Evolutionary conservation across 2,329 filamentous ascomycete genomes (phyloP).

Genomic region (Sporothrix brasiliensis): DNA sequence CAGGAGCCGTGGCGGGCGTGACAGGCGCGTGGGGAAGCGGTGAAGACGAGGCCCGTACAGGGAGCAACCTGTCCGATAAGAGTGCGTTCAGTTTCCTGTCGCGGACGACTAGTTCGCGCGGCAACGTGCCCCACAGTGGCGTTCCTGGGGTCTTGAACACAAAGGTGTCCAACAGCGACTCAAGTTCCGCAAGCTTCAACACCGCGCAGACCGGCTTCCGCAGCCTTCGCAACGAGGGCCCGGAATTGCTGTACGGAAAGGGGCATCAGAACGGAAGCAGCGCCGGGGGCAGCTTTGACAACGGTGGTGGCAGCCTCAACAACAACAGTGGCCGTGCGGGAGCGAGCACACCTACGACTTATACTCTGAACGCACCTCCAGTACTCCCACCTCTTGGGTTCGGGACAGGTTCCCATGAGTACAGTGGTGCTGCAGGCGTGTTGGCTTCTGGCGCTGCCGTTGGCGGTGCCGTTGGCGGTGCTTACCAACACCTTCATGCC

Average conservation of each 20-base stretch:
- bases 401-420: neutral
- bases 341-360: constrained; percentile 4
- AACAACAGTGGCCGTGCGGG: neutral
- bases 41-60: constrained; percentile 57
- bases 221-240: constrained; percentile 57
- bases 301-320: neutral
- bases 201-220: constrained; percentile 56
- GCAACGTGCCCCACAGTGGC: constrained; percentile 20
- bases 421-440: constrained; percentile 24
- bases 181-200: constrained; percentile 31
- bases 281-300: constrained; percentile 9
- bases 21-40: constrained; percentile 19
- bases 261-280: constrained; percentile 39
- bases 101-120: constrained; percentile 38
- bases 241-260: constrained; percentile 47
- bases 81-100: constrained; percentile 49
- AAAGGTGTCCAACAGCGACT: constrained; percentile 35
- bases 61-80: constrained; percentile 60
- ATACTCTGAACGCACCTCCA: constrained; percentile 16
- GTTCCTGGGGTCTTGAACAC: neutral
- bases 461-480: neutral
- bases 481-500: constrained; percentile 13
- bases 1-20: constrained; percentile 26
- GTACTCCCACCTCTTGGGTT: neutral
- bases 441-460: neutral